Evolutionary conservation across 768 basidiomycete species (phyloP).

Genomic region (Lactarius sanguifluus): DNA sequence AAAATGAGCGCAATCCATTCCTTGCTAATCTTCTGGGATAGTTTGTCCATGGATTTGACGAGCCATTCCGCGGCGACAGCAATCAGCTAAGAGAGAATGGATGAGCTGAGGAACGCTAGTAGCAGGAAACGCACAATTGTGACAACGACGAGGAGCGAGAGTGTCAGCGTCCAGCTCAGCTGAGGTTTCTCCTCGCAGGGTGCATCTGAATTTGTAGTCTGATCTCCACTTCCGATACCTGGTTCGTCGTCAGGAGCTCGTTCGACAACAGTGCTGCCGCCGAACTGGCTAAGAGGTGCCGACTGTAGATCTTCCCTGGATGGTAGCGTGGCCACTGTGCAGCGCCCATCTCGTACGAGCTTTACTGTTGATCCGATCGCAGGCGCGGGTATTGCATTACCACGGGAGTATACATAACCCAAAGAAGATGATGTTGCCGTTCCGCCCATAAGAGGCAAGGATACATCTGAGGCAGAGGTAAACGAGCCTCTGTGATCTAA

Average conservation of each 20-base stretch:
- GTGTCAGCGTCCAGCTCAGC: slow-evolving; percentile 27
- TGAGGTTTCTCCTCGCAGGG: slow-evolving; percentile 19
- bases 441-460: slow-evolving; percentile 10
- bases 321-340: slow-evolving; percentile 25
- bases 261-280: slow-evolving; percentile 13
- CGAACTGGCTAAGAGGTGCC: neutral
- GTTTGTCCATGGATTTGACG: slow-evolving; percentile 80
- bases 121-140: slow-evolving; percentile 23
- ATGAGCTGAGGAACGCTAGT: neutral
- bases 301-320: slow-evolving; percentile 19
- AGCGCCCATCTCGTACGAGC: slow-evolving; percentile 27
- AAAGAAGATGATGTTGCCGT: slow-evolving; percentile 19
- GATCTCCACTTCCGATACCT: slow-evolving; percentile 1
- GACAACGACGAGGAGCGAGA: slow-evolving; percentile 17
- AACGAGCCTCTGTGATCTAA: slow-evolving; percentile 3
- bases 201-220: neutral
- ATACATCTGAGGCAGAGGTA: slow-evolving; percentile 26
- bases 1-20: slow-evolving; percentile 91
- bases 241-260: slow-evolving; percentile 16
- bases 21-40: slow-evolving; percentile 69
- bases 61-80: slow-evolving; percentile 69
- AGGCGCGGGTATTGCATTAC: slow-evolving; percentile 21
- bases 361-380: slow-evolving; percentile 28
- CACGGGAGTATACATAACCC: slow-evolving; percentile 22
- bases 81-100: slow-evolving; percentile 42